Evolutionary conservation across 2,329 filamentous ascomycete species (phyloP).

Genomic region (Dothistroma pini): DNA sequence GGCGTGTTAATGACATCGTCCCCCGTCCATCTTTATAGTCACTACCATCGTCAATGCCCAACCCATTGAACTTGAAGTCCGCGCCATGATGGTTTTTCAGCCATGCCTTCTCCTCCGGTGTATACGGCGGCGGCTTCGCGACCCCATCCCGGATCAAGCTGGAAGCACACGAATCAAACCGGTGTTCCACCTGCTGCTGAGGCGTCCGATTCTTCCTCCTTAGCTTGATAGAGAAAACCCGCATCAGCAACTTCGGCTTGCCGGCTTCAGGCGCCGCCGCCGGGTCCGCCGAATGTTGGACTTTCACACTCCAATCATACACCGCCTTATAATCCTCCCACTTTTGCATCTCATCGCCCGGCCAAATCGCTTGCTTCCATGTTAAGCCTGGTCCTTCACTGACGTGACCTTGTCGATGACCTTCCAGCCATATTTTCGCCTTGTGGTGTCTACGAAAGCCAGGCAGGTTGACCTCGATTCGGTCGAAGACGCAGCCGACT

Average conservation of each 20-base stretch:
- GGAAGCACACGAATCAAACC: background rate
- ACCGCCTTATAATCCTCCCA: background rate
- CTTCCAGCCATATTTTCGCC: background rate
- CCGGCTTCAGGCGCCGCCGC: background rate
- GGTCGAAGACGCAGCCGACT: background rate
- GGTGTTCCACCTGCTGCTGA: background rate
- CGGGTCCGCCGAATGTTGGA: background rate
- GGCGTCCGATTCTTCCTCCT: background rate
- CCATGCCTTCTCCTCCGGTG: conserved; percentile 33
- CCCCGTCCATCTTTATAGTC: background rate
- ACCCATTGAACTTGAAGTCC: conserved; percentile 37
- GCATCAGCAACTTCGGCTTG: background rate
- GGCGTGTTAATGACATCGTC: background rate
- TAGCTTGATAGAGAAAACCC: background rate
- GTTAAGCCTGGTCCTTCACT: background rate
- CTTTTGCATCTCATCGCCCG: background rate
- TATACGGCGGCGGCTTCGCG: background rate
- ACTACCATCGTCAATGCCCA: conserved; percentile 38
- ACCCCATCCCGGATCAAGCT: background rate
- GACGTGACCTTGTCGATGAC: background rate
- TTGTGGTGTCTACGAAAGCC: background rate
- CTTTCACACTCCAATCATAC: background rate
- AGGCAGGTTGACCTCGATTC: background rate
- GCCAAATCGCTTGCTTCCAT: background rate
- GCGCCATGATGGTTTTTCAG: conserved; percentile 35